Evolutionary conservation across 2,329 filamentous ascomycete species (phyloP).

Genomic region (Sphaerulina vaccinii): DNA sequence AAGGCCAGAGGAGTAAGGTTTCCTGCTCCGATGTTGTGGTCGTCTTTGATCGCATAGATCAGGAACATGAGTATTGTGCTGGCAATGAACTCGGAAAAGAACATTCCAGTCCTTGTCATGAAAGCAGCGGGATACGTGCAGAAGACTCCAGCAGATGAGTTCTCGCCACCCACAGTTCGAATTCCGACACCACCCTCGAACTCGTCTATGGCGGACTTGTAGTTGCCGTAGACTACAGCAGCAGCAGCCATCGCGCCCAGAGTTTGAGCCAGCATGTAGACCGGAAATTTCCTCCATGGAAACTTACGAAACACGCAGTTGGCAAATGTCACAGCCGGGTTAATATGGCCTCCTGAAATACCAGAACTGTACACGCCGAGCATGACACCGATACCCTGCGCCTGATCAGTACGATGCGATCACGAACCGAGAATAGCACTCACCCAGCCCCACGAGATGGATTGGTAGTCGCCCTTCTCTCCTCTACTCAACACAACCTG

Average conservation of each 20-base stretch:
- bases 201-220: conserved; percentile 39
- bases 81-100: conserved; percentile 71
- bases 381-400: conserved; percentile 62
- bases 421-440: conserved; percentile 4
- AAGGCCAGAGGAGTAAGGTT: conserved; percentile 59
- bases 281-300: conserved; percentile 63
- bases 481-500: conserved; percentile 61
- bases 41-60: conserved; percentile 67
- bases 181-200: conserved; percentile 54
- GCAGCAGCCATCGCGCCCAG: conserved; percentile 64
- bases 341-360: conserved; percentile 39
- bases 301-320: conserved; percentile 63
- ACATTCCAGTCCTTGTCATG: conserved; percentile 64
- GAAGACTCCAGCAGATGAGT: conserved; percentile 68
- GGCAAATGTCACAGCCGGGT: conserved; percentile 64
- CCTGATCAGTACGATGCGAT: conserved; percentile 4
- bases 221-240: conserved; percentile 46
- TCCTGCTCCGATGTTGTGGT: conserved; percentile 57
- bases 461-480: conserved; percentile 53
- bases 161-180: conserved; percentile 57
- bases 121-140: conserved; percentile 69
- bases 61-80: conserved; percentile 68
- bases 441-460: conserved; percentile 42
- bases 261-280: conserved; percentile 58
- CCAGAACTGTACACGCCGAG: conserved; percentile 52